Evolutionary conservation across 148 eudicot species (phyloP), one percentile per base, ranked within the genome.

Genomic region (Camellia japonica): DNA sequence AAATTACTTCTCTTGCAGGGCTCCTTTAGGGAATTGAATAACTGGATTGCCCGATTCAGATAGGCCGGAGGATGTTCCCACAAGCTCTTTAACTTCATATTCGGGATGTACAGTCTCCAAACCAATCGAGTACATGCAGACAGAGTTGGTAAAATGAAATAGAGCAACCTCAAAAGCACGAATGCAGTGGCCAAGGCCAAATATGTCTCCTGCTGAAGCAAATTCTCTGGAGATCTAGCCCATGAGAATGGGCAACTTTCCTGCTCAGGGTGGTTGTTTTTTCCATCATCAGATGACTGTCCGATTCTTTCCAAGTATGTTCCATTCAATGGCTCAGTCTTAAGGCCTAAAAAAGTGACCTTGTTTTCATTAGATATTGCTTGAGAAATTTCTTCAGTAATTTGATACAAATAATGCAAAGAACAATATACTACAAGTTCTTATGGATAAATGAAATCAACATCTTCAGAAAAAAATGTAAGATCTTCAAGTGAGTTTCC

Each of bases 181-280:
- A 95, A 95, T 16, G 88, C 71, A 20, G 91, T 90, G 66, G 98
- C 98, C 75, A 95, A 73, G 68, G 93, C 92, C 77, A 95, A 84
- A 85, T 90, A 95, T 19, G 97, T 95, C 87, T 92, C 97, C 55
- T 93, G 97, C 68, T 74, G 84, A 58, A 95, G 84, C 80, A 93
- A 78, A 80, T 91, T 93, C 76, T 93, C 97, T 1, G 96, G 94
- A 79, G 97, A 93, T 80, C 92, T 87, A 63, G 97, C 93, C 97
- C 97, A 95, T 15, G 98, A 88, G 79, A 93, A 95, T 55, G 98
- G 98, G 79, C 97, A 93, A 71, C 79, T 85, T 85, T 93, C 97
- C 55, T 18, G 78, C 78, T 86, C 89, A 49, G 3, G 71, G 16
- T 61, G 47, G 59, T 78, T 76, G 54, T 77, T 79, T 30, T 80